A percentile compares a stretch with the other conserved stretches of the same genome.
Evolutionary conservation across 139 green algal genomes (phyloP).

Genomic region (Limnomonas spitsbergensis): DNA sequence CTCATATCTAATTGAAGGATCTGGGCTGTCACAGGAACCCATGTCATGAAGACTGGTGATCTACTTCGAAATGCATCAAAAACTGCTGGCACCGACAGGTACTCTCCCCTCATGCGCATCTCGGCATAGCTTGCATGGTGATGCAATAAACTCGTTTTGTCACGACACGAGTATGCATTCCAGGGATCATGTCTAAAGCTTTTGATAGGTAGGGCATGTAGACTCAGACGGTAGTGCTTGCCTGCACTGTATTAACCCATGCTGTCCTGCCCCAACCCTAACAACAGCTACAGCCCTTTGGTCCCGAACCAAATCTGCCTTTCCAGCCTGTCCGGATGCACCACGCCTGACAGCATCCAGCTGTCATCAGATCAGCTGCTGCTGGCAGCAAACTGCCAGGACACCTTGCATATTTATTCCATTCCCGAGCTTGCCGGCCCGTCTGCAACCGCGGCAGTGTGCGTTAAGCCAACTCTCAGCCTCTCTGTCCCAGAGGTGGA

Average conservation of each 20-base stretch:
- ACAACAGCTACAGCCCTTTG: background rate
- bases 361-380: conserved; percentile 3
- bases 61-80: background rate
- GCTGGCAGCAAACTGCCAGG: background rate
- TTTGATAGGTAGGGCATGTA: no score
- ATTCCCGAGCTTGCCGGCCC: background rate
- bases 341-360: background rate
- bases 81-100: background rate
- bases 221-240: no score
- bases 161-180: no score
- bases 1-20: background rate
- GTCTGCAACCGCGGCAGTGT: no score
- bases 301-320: background rate
- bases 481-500: no score
- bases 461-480: no score
- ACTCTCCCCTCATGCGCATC: background rate
- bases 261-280: no score
- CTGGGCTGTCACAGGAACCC: background rate
- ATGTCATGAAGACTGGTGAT: background rate
- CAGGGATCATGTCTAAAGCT: no score
- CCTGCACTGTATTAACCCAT: no score
- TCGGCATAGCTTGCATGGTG: background rate
- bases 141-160: no score
- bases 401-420: background rate
- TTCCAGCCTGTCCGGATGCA: background rate